phyloP scores from a whole-genome alignment of 768 basidiomycete genomes.

The Amanita rimosa region DNA sequence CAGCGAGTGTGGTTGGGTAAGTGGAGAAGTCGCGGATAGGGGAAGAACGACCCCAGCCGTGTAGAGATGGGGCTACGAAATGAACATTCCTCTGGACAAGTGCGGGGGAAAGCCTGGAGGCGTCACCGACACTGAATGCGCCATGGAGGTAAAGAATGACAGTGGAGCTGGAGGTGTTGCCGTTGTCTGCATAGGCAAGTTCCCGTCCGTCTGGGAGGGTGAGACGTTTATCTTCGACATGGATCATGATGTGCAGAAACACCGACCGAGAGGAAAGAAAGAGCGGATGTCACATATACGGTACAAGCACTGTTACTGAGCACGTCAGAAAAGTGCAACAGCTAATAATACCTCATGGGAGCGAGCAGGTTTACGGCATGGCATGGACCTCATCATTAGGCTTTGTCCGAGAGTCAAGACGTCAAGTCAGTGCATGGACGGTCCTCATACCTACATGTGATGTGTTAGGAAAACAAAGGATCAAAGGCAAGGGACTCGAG shows the following conservation, averaged over 20 bases:
- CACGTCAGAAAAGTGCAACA: background rate
- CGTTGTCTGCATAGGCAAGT: slow-evolving; percentile 43
- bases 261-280: background rate
- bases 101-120: slow-evolving; percentile 19
- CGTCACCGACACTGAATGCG: slow-evolving; percentile 38
- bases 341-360: slow-evolving; percentile 3
- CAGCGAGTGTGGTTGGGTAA: slow-evolving; percentile 29
- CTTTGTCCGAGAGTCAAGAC: background rate
- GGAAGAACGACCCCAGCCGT: slow-evolving; percentile 48
- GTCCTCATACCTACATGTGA: background rate
- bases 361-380: slow-evolving; percentile 1
- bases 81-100: slow-evolving; percentile 31
- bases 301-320: slow-evolving; percentile 5
- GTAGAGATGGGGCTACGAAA: slow-evolving; percentile 39
- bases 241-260: slow-evolving; percentile 15
- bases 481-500: too few species aligned
- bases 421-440: background rate
- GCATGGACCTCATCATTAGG: slow-evolving; percentile 1
- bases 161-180: slow-evolving; percentile 34
- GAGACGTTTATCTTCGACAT: slow-evolving; percentile 26
- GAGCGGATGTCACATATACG: slow-evolving; percentile 2
- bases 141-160: slow-evolving; percentile 48
- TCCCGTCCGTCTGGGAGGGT: slow-evolving; percentile 30
- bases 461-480: too few species aligned
- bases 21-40: slow-evolving; percentile 20